These are phyloP conservation scores for Suillus plorans DNA, from an alignment of 768 basidiomycete species.

Conservation along the genomic window DNA sequence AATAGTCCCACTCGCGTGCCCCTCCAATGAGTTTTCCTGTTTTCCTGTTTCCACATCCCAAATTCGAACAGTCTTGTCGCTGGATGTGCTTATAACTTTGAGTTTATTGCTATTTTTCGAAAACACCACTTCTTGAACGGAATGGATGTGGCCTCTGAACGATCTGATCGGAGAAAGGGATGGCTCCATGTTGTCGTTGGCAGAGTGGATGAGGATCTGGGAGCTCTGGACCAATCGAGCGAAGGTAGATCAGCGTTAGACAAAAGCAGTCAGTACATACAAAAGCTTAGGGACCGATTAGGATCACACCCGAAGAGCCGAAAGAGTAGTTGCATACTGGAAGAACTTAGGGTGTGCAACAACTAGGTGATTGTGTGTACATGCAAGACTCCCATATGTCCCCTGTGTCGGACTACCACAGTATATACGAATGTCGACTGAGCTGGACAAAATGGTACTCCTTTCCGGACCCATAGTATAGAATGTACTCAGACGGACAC, in stretches of 20 bases:
- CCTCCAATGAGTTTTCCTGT: neutral
- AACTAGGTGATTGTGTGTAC: neutral
- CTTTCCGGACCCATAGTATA: no score
- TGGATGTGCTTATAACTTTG: neutral
- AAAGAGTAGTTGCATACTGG: no score
- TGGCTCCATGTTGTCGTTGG: neutral
- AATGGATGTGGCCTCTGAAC: neutral
- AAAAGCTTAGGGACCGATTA: no score
- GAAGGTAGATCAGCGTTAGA: neutral
- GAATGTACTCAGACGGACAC: no score
- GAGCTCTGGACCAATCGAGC: neutral
- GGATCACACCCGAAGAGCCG: no score
- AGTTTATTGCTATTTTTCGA: neutral
- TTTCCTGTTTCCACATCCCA: neutral
- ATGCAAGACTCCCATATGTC: no score
- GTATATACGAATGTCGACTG: no score
- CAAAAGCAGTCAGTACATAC: no score
- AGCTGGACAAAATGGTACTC: no score
- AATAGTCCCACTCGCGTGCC: fast-evolving
- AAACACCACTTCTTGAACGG: neutral
- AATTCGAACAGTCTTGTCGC: neutral
- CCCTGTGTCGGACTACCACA: no score
- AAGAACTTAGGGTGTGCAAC: no score
- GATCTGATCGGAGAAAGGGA: neutral
- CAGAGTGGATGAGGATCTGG: neutral